These are phyloP conservation scores for Phyllosticta citribraziliensis DNA, from an alignment of 2,329 filamentous ascomycete species.

Conservation along the genomic window DNA sequence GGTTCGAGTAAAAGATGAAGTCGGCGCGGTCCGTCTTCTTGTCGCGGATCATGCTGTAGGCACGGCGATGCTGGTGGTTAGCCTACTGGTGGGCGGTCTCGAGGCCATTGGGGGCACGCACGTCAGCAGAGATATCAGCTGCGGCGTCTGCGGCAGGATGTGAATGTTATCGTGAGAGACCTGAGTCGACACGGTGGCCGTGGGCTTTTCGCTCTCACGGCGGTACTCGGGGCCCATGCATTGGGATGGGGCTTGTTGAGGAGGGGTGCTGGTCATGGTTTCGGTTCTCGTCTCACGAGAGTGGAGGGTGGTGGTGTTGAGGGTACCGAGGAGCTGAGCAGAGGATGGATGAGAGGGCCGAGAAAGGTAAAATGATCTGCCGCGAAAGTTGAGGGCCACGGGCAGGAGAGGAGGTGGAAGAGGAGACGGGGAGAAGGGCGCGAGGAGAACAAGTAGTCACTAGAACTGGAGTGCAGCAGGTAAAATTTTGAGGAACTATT, in stretches of 20 bases:
- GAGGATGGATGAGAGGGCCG: not conserved
- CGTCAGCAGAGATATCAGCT: conserved; percentile 95
- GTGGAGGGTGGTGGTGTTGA: not conserved
- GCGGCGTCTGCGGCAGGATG: conserved; percentile 83
- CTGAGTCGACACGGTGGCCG: conserved; percentile 76
- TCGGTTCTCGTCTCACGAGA: not conserved
- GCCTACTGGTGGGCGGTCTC: not conserved
- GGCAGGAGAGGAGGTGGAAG: not conserved
- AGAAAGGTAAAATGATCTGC: not conserved
- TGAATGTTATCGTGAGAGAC: conserved; percentile 80
- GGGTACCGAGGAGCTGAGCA: not conserved
- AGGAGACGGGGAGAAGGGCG: not conserved
- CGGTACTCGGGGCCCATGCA: conserved; percentile 74
- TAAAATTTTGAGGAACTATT: not conserved
- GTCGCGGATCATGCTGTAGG: conserved; percentile 80
- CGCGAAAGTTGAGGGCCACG: not conserved
- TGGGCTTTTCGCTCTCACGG: conserved; percentile 66
- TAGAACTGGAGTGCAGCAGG: not conserved
- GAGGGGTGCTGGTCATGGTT: conserved; percentile 11
- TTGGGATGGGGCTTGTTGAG: conserved; percentile 38
- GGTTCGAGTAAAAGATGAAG: conserved; percentile 98
- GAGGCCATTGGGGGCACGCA: conserved; percentile 44
- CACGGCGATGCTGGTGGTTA: not conserved
- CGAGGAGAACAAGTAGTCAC: not conserved
- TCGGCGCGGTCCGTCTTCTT: conserved; percentile 83